Evolutionary conservation across 768 basidiomycete genomes (phyloP), one percentile per base, ranked within the genome.

Genomic region (Filobasidium floriforme): DNA sequence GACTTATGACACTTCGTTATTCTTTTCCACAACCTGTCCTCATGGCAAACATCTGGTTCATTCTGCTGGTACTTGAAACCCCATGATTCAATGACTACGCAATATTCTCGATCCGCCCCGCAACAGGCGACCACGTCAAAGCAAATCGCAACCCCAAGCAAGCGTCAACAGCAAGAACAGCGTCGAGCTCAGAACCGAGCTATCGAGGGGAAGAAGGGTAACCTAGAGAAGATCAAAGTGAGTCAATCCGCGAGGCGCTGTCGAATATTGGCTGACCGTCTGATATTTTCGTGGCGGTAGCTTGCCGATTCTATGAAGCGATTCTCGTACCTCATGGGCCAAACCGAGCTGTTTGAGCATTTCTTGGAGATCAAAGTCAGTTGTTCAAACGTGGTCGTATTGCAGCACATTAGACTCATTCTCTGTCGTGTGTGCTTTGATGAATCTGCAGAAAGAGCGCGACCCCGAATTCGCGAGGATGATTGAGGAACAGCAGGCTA

Each of bases 271-370:
- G 32, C 32, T 37, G 4, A 37, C 32, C 9, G 4, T 9, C 4
- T 9, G 9, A 37, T 37, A 9, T 37, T 37, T 37, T 3, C 3
- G 32, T 37, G 24, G n/a, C 59, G 19, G 60, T 44, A 97, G 91
- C 84, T 92, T 46, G 81, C 90, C 22, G 93, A 97, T 74, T 90
- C 92, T 11, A 89, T 97, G 68, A 98, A 98, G 77, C 88, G 92
- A 19, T 98, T 97, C 76, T 90, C 89, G 1, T 98, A 97, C 79
- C 85, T 98, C n/a, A 84, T 99, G 1, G 96, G 96, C 9, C 93
- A 99, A 77, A 98, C 94, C 0, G 96, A 98, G 70, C 83, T 98
- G 22, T 99, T 99, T 83, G 91, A 92, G 72, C 94, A 98, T 78
- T 98, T 98, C 75, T 90, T 97, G 7, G 92, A 97, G 76, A 88